A percentile compares a stretch with the other conserved stretches of the same genome.
Evolutionary conservation across 1,284 basidiomycete genomes (phyloP).

Genomic region (Sporisorium reilianum): DNA sequence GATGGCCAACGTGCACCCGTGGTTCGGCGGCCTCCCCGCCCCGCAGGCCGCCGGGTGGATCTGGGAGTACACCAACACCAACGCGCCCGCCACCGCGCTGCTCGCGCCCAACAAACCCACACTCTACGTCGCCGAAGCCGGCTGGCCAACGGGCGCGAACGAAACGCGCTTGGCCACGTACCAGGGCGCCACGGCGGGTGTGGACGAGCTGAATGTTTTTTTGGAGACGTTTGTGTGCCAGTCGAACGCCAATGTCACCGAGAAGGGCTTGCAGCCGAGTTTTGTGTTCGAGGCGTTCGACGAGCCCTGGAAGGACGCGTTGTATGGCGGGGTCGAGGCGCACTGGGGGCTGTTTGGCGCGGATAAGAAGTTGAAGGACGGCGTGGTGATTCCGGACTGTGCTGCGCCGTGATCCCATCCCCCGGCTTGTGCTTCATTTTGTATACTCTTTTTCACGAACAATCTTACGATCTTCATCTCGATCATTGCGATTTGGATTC

Average conservation of each 20-base stretch:
- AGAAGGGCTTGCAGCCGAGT: conserved; percentile 72
- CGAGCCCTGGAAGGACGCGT: conserved; percentile 82
- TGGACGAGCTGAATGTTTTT: conserved; percentile 72
- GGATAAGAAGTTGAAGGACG: conserved; percentile 52
- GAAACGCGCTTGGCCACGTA: conserved; percentile 36
- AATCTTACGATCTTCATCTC: too few relatives aligned
- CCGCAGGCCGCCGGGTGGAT: conserved; percentile 79
- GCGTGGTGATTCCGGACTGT: conserved; percentile 72
- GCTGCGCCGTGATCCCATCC: conserved; percentile 55
- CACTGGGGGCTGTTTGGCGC: conserved; percentile 61
- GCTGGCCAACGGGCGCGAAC: conserved; percentile 83
- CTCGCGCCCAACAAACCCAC: conserved; percentile 76
- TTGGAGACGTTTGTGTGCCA: conserved; percentile 87
- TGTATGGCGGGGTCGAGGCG: conserved; percentile 87
- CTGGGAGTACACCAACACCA: conserved; percentile 76
- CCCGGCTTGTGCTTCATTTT: too few relatives aligned
- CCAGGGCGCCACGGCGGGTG: conserved; percentile 48
- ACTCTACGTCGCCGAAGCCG: conserved; percentile 86
- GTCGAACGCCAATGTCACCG: conserved; percentile 81
- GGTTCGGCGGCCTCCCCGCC: conserved; percentile 77
- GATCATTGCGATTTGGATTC: too few relatives aligned
- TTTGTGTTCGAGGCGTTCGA: conserved; percentile 78
- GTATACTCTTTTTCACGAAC: not conserved
- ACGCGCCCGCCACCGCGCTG: conserved; percentile 69
- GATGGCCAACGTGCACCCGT: conserved; percentile 85